Evolutionary conservation across 2,329 filamentous ascomycete genomes (phyloP).

Genomic region (Tolypocladium tropicale): DNA sequence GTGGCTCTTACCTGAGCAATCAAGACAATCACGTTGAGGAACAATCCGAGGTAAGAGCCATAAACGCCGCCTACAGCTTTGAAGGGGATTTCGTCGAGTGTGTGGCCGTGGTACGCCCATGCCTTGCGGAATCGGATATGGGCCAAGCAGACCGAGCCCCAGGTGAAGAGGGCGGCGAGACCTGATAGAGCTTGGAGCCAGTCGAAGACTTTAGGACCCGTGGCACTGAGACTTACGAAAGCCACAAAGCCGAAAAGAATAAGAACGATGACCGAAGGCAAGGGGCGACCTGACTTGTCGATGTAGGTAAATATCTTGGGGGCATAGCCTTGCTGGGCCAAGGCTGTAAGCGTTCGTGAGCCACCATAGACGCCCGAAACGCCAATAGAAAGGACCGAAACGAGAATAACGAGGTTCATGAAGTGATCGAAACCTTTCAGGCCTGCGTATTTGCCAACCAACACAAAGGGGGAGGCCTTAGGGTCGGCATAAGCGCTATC

Average conservation of each 20-base stretch:
- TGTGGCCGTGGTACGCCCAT: not conserved
- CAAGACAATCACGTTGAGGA: not conserved
- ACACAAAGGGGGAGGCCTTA: not conserved
- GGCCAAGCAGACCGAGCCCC: not conserved
- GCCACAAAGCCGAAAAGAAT: not conserved
- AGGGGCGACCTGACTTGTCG: not conserved
- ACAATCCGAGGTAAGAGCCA: not conserved
- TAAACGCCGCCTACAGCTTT: not conserved
- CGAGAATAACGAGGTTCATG: not conserved
- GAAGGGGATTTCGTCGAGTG: not conserved
- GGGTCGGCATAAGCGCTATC: not conserved
- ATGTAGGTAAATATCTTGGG: not conserved
- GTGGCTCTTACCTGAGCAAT: not conserved
- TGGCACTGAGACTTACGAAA: not conserved
- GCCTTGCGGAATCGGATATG: not conserved
- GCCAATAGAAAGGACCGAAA: not conserved
- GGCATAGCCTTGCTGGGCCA: not conserved
- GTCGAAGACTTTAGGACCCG: not conserved
- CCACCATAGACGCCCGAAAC: not conserved
- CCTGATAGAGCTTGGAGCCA: not conserved
- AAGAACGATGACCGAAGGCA: not conserved
- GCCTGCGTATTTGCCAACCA: not conserved
- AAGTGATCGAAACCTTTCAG: not conserved
- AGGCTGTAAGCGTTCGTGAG: not conserved
- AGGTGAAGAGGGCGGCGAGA: not conserved